These are phyloP conservation scores for Miscanthus sacchariflorus DNA, from an alignment of 202 grass and related monocot species.

Conservation along the genomic window DNA sequence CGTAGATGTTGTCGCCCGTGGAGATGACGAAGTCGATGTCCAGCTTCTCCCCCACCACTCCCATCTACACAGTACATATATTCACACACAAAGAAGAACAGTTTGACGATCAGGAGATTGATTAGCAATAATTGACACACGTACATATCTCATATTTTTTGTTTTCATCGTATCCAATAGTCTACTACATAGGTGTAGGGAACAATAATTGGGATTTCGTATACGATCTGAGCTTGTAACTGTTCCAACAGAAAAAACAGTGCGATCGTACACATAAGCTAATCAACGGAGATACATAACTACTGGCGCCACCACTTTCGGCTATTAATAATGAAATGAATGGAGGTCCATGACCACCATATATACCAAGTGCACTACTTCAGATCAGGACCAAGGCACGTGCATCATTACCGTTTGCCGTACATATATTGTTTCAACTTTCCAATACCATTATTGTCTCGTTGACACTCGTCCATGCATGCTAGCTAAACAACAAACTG, in stretches of 20 bases:
- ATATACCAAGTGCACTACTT: background rate
- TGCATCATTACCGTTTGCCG: background rate
- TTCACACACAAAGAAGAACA: background rate
- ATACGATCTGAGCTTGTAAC: background rate
- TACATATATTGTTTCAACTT: too few relatives aligned
- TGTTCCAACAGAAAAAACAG: background rate
- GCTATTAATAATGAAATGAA: conserved; percentile 34
- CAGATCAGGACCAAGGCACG: background rate
- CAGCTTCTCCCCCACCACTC: conserved; percentile 60
- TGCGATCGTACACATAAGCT: background rate
- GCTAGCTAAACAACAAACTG: too few relatives aligned
- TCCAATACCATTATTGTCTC: background rate
- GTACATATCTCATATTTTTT: too few relatives aligned
- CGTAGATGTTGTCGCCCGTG: conserved; percentile 84
- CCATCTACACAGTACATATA: conserved; percentile 55
- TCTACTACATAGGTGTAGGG: too few relatives aligned
- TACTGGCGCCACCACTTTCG: conserved; percentile 40
- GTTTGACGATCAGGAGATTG: background rate
- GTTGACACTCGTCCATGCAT: too few relatives aligned
- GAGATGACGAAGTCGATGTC: conserved; percentile 76
- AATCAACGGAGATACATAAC: too few relatives aligned
- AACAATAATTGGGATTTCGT: background rate
- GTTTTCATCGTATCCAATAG: too few relatives aligned
- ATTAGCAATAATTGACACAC: background rate
- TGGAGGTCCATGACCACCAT: background rate